A percentile compares a stretch with the other conserved stretches of the same genome.
phyloP scores from a whole-genome alignment of 805 yeast genomes.

The Candida patagonica region DNA sequence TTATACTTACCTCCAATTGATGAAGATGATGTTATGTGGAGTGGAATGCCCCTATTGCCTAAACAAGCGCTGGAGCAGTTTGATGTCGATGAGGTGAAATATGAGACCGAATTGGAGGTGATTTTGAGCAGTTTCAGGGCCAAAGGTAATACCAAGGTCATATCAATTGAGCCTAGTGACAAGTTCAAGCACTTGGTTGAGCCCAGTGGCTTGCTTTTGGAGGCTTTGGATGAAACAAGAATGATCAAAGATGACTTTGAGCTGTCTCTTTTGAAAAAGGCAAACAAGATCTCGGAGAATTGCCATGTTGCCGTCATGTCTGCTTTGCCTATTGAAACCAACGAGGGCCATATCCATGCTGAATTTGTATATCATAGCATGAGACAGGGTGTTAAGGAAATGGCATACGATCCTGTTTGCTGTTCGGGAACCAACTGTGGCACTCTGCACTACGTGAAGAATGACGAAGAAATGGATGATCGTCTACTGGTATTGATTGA shows the following conservation, averaged over 20 bases:
- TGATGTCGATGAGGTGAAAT: constrained; percentile 78
- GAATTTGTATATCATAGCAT: constrained; percentile 89
- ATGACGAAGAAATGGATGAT: constrained; percentile 53
- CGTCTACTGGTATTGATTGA: constrained; percentile 72
- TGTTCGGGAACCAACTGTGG: constrained; percentile 90
- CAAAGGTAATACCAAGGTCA: constrained; percentile 11
- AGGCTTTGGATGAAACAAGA: constrained; percentile 82
- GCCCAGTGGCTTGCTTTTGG: constrained; percentile 24
- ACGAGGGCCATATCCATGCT: constrained; percentile 90
- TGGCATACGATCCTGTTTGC: constrained; percentile 91
- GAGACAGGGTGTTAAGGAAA: constrained; percentile 85
- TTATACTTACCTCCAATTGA: constrained; percentile 79
- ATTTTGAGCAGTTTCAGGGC: background rate
- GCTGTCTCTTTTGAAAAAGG: constrained; percentile 64
- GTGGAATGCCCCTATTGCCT: constrained; percentile 69
- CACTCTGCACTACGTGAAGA: constrained; percentile 80
- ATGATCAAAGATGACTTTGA: constrained; percentile 78
- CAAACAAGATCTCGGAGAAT: constrained; percentile 76
- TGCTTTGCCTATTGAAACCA: constrained; percentile 74
- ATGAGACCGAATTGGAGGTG: constrained; percentile 40
- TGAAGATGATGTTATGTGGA: constrained; percentile 91
- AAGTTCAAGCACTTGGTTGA: constrained; percentile 13
- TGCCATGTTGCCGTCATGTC: constrained; percentile 90
- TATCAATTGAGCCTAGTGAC: constrained; percentile 19
- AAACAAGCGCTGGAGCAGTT: constrained; percentile 56